phyloP scores from a whole-genome alignment of 2,329 filamentous ascomycete species.

The Sclerotinia nivalis region DNA sequence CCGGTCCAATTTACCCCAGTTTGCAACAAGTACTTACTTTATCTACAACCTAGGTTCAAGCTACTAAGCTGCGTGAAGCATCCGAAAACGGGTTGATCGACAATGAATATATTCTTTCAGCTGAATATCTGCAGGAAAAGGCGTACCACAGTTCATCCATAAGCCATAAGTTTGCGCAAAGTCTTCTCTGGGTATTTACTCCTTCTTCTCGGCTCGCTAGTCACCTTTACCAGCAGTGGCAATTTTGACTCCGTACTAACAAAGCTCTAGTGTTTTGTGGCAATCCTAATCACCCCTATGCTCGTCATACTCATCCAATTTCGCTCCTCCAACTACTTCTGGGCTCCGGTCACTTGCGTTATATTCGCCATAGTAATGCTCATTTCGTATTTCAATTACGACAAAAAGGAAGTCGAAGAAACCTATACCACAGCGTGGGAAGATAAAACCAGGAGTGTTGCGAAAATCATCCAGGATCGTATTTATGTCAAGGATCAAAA shows the following conservation, averaged over 20 bases:
- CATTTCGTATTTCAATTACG: background rate
- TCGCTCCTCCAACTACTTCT: background rate
- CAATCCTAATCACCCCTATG: background rate
- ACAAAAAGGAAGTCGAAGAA: background rate
- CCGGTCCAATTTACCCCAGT: background rate
- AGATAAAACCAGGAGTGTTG: background rate
- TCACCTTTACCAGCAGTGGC: no score
- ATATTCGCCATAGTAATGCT: background rate
- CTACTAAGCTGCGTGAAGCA: no score
- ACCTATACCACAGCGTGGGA: background rate
- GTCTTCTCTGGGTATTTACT: slow-evolving; percentile 3
- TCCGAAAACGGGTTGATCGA: background rate
- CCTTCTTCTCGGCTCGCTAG: background rate
- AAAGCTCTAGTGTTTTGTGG: background rate
- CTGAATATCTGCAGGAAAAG: slow-evolving; percentile 1
- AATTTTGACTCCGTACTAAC: background rate
- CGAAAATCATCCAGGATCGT: background rate
- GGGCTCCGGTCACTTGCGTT: background rate
- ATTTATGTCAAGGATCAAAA: background rate
- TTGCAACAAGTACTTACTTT: background rate
- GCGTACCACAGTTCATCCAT: slow-evolving; percentile 9
- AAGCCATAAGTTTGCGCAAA: background rate
- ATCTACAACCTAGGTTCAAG: background rate
- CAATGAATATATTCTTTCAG: background rate
- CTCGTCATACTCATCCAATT: background rate